A percentile compares a stretch with the other conserved stretches of the same genome.
phyloP scores from a whole-genome alignment of 352 stramenopile species.

The Phytophthora sp. region DNA sequence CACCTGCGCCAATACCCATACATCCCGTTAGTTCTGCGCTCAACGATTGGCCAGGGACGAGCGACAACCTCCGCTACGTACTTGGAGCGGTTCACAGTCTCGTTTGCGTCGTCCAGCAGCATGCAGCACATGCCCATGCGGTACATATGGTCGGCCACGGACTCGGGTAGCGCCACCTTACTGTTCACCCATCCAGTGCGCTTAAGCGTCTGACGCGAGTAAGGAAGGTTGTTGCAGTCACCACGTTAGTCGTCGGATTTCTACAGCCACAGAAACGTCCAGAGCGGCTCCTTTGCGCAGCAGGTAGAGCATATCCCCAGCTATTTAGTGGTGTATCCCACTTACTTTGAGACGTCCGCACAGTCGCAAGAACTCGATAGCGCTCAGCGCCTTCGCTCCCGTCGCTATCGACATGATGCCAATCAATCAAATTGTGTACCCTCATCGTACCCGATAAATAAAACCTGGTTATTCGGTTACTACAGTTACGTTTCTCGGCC shows the following conservation, averaged over 20 bases:
- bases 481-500: conserved; percentile 24
- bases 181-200: conserved; percentile 94
- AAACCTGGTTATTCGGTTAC: neutral
- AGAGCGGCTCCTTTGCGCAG: neutral
- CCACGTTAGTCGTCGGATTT: neutral
- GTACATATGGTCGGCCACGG: conserved; percentile 94
- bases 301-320: neutral
- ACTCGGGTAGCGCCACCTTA: conserved; percentile 89
- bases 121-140: conserved; percentile 93
- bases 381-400: conserved; percentile 66
- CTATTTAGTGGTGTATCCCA: neutral
- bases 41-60: conserved; percentile 21
- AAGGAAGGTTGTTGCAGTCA: conserved; percentile 10
- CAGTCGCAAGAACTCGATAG: conserved; percentile 83
- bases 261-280: neutral
- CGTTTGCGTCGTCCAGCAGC: conserved; percentile 81
- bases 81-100: conserved; percentile 71
- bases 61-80: conserved; percentile 23
- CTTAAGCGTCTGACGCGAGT: conserved; percentile 69
- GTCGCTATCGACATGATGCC: conserved; percentile 53
- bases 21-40: neutral
- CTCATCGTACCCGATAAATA: neutral
- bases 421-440: conserved; percentile 12
- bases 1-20: conserved; percentile 45
- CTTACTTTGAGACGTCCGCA: conserved; percentile 78